Conservation (phyloP, 768 basidiomycete genomes). For the Xerocomus spinulosus region DNA sequence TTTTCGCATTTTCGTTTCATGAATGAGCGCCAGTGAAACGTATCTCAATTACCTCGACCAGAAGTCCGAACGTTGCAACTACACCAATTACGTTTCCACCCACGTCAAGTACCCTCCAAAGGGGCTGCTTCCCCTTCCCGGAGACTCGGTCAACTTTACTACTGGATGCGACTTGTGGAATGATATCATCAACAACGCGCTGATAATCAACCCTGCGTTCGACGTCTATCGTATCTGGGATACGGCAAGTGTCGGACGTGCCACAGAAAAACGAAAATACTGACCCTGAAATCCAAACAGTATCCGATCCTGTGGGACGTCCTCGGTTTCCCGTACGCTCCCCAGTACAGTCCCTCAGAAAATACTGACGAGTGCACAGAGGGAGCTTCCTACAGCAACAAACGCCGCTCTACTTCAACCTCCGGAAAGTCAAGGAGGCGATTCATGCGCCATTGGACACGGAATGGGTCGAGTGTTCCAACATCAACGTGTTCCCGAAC, state of each 20-base stretch:
- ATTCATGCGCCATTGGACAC: slow-evolving; percentile 66
- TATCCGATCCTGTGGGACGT: slow-evolving; percentile 76
- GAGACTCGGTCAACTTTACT: slow-evolving; percentile 41
- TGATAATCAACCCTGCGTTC: slow-evolving; percentile 68
- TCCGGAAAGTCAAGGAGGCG: slow-evolving; percentile 54
- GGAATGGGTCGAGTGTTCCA: slow-evolving; percentile 61
- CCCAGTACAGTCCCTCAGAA: not conserved
- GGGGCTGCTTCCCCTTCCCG: slow-evolving; percentile 63
- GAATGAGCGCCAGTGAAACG: slow-evolving; percentile 43
- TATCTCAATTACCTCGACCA: slow-evolving; percentile 57
- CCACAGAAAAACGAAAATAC: not conserved
- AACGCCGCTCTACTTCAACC: slow-evolving; percentile 67
- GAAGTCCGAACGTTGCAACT: slow-evolving; percentile 52
- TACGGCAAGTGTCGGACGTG: slow-evolving; percentile 41
- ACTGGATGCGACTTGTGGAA: slow-evolving; percentile 66
- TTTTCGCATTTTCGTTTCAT: not conserved
- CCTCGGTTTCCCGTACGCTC: slow-evolving; percentile 71
- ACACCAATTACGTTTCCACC: slow-evolving; percentile 56
- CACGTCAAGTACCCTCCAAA: slow-evolving; percentile 65
- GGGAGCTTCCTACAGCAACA: slow-evolving; percentile 55
- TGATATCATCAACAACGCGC: slow-evolving; percentile 55
- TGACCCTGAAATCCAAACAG: slow-evolving; percentile 11
- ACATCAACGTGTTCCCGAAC: slow-evolving; percentile 53
- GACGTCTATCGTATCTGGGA: slow-evolving; percentile 76
- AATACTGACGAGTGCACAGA: slow-evolving; percentile 26